Conservation (phyloP, 2,329 filamentous ascomycete genomes). For the Nannizzia gypsea region DNA sequence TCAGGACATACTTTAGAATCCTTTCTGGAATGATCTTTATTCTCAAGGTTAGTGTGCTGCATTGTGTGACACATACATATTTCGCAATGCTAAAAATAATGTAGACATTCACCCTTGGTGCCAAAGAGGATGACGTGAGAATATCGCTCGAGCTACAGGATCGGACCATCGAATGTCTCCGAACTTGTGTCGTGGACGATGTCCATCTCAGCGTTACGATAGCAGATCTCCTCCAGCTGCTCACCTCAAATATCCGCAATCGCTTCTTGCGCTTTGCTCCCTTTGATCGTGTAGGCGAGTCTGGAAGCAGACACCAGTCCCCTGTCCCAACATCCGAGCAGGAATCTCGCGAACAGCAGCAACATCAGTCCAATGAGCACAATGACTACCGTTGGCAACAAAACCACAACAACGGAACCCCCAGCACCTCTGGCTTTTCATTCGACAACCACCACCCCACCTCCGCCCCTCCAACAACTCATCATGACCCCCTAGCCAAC, state of each 20-base stretch:
- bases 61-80: too few relatives aligned
- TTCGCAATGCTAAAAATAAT: slow-evolving; percentile 11
- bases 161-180: slow-evolving; percentile 46
- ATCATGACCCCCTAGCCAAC: slow-evolving; percentile 32
- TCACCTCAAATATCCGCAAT: slow-evolving; percentile 47
- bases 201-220: slow-evolving; percentile 53
- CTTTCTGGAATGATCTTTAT: slow-evolving; percentile 54
- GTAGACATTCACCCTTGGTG: slow-evolving; percentile 50
- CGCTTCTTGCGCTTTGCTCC: slow-evolving; percentile 48
- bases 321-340: slow-evolving; percentile 22
- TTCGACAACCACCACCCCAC: slow-evolving; percentile 13
- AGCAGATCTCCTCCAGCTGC: slow-evolving; percentile 47
- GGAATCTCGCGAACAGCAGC: slow-evolving; percentile 4
- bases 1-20: slow-evolving; percentile 53
- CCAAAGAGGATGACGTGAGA: slow-evolving; percentile 50
- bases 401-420: background rate
- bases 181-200: slow-evolving; percentile 52
- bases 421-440: slow-evolving; percentile 9
- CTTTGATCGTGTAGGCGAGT: slow-evolving; percentile 36
- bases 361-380: slow-evolving; percentile 12
- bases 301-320: slow-evolving; percentile 28
- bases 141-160: slow-evolving; percentile 48
- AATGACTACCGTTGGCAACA: slow-evolving; percentile 11
- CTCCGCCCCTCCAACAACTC: slow-evolving; percentile 22
- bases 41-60: slow-evolving; percentile 39